Evolutionary conservation across 2,329 filamentous ascomycete species (phyloP).

Genomic region (Epichloe coenophiala): DNA sequence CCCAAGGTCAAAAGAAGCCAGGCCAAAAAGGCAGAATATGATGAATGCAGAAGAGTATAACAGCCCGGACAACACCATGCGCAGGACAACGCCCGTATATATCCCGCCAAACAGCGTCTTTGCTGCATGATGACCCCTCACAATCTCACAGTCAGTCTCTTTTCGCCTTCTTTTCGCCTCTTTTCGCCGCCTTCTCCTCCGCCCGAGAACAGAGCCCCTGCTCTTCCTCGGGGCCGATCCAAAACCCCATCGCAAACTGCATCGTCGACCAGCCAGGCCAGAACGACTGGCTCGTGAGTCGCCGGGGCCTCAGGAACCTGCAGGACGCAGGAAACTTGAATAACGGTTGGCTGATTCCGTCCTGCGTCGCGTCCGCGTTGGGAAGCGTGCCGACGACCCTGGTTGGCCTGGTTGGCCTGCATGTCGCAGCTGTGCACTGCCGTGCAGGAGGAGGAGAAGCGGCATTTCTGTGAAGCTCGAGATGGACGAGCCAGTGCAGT

Average conservation of each 20-base stretch:
- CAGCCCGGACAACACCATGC: neutral
- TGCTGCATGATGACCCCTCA: neutral
- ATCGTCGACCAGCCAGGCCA: neutral
- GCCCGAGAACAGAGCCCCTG: neutral
- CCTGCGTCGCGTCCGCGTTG: conserved; percentile 9
- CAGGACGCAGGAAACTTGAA: neutral
- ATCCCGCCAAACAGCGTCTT: neutral
- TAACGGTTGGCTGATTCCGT: neutral
- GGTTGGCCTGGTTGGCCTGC: conserved; percentile 3
- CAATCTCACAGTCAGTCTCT: neutral
- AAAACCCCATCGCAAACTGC: neutral
- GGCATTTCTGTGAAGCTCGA: neutral
- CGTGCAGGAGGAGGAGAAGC: neutral
- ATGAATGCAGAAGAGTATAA: neutral
- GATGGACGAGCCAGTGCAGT: conserved; percentile 4
- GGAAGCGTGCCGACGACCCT: conserved; percentile 6
- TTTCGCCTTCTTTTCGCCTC: neutral
- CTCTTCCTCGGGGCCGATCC: neutral
- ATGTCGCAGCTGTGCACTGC: neutral
- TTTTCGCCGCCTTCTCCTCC: neutral
- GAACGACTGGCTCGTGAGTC: conserved; percentile 1
- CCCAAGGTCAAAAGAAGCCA: neutral
- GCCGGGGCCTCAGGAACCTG: neutral
- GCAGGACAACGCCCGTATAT: neutral
- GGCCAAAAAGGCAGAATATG: neutral